phyloP scores from a whole-genome alignment of 2,329 filamentous ascomycete species.

The Pseudocercospora eumusae region DNA sequence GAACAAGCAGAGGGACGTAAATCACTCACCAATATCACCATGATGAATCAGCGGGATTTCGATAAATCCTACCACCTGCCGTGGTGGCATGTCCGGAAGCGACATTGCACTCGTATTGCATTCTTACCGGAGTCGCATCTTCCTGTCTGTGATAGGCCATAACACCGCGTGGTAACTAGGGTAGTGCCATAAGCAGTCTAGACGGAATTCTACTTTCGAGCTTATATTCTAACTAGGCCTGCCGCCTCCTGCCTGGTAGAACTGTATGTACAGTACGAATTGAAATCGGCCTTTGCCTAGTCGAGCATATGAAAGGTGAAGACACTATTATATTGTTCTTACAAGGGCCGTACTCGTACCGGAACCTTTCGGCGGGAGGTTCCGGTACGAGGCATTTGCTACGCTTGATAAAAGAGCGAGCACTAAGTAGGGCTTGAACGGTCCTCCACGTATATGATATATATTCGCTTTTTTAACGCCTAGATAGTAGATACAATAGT shows the following conservation, averaged over 20 bases:
- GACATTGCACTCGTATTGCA: slow-evolving; percentile 5
- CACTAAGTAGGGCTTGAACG: too few species aligned
- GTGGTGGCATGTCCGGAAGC: slow-evolving; percentile 6
- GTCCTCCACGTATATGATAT: too few species aligned
- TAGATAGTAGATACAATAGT: too few species aligned
- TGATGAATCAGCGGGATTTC: not conserved
- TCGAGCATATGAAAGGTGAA: too few species aligned
- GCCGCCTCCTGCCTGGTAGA: not conserved
- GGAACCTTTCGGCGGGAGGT: too few species aligned
- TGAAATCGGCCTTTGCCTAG: too few species aligned
- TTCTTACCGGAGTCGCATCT: not conserved
- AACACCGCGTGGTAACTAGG: not conserved
- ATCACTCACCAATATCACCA: not conserved
- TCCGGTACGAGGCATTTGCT: too few species aligned
- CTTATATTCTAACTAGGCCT: not conserved
- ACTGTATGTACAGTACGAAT: too few species aligned
- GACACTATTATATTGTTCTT: too few species aligned
- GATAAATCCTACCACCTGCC: slow-evolving; percentile 5
- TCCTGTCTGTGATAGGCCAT: not conserved
- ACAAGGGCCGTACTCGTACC: too few species aligned
- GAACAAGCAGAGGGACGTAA: not conserved
- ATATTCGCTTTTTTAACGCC: too few species aligned
- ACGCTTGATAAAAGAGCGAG: too few species aligned
- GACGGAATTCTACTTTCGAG: not conserved
- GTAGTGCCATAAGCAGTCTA: not conserved